Base-by-base conservation (phyloP, 192 early-diverging fungal genomes). In the Chytriomyces sp. region DNA sequence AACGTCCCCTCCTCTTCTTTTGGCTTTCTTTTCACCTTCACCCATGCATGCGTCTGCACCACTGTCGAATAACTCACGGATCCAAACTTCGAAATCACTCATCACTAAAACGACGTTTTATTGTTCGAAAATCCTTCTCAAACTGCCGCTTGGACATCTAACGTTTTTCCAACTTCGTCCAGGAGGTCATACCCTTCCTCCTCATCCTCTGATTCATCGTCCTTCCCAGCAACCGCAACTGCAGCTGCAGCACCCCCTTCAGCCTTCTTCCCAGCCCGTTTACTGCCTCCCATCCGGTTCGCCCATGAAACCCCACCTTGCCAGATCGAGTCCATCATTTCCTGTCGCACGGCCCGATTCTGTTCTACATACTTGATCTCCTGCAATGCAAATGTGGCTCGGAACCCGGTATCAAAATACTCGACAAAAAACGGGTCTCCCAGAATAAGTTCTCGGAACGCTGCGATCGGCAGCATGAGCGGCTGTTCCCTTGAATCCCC, bases 341-440 rank as follows among this genome's bases (percentile, higher is more conserved):
- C 85, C 78, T 78, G 72, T 11, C 81, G 67, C 18, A 75, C 79
- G 26, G 76, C 57, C 16, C 78, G 69, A 46, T 78, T 74, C 72
- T 80, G 77, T 46, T 79, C 83, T 9, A 74, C 81, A 24, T 81
- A 77, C 35, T 81, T 73, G 57, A 73, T 76, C 64, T 94, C 90
- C 28, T 86, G 77, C 13, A 94, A 62, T 50, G 86, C 83, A 82
- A 94, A 91, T 6, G 86, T 86, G 47, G 63, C 50, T 5, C 82
- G 53, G 79, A 94, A 94, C 44, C 85, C 91, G 43, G 76, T 79
- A 20, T 94, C 91, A 78, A 98, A 96, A 67, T 94, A 96, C 43
- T 85, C 82, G 69, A 94, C 93, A n/a, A 98, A 82, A 47, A 91
- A 88, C 50, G 92, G 93, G 78, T 97, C 95, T 18, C 90, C 91